A percentile compares a stretch with the other conserved stretches of the same genome.
These are phyloP conservation scores for Chalciporus pseudorubinellus DNA, from an alignment of 768 basidiomycete genomes.

Conservation along the genomic window DNA sequence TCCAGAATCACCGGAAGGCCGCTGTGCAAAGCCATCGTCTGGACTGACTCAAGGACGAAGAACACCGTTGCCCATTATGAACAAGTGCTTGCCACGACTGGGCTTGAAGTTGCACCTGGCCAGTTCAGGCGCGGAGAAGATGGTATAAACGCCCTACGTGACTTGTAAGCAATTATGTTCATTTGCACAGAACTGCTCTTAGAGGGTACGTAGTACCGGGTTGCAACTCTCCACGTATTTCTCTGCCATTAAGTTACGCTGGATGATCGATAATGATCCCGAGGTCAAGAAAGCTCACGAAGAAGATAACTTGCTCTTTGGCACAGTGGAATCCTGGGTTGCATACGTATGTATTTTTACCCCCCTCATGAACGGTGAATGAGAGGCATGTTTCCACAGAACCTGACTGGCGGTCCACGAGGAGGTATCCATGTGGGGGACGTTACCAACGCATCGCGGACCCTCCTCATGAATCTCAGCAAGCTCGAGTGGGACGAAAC, in stretches of 20 bases:
- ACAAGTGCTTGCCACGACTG: conserved; percentile 64
- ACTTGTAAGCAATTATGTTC: conserved; percentile 51
- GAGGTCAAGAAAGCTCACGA: conserved; percentile 78
- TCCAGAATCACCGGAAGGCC: conserved; percentile 87
- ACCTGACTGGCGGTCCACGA: conserved; percentile 75
- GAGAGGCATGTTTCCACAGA: conserved; percentile 41
- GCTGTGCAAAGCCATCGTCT: conserved; percentile 87
- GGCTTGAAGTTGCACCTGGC: conserved; percentile 69
- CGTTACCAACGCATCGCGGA: conserved; percentile 94
- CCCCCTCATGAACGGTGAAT: background rate
- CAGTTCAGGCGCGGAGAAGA: conserved; percentile 69
- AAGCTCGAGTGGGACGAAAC: conserved; percentile 81
- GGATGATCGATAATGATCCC: conserved; percentile 90
- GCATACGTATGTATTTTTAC: conserved; percentile 62
- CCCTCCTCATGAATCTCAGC: conserved; percentile 81
- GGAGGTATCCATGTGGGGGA: conserved; percentile 82
- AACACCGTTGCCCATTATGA: conserved; percentile 79
- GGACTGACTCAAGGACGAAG: conserved; percentile 94
- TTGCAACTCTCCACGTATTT: conserved; percentile 97
- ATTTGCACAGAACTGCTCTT: background rate
- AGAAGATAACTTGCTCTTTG: conserved; percentile 79
- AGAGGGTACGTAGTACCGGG: conserved; percentile 60
- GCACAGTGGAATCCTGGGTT: conserved; percentile 97
- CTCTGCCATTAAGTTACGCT: conserved; percentile 92
- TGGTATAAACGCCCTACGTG: conserved; percentile 59